Conservation (phyloP, 225 moss, liverwort and hornwort genomes). For the Marchantia polymorpha region DNA sequence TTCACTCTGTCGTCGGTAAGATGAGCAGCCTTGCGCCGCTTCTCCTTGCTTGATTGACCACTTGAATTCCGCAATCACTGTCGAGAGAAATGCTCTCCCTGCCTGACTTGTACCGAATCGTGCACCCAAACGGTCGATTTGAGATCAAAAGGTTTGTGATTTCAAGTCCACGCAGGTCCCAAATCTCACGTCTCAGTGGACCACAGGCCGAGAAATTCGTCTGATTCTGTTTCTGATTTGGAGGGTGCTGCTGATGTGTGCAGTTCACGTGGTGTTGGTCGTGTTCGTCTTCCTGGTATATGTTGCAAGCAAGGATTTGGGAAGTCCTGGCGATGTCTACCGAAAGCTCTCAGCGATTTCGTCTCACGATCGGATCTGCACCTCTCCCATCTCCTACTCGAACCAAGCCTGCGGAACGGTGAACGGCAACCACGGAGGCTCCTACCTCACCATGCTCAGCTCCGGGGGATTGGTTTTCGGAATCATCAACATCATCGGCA, state of each 20-base stretch:
- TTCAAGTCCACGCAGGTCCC: too few species aligned
- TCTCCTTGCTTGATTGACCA: too few species aligned
- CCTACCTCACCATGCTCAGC: slow-evolving; percentile 95
- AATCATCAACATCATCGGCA: slow-evolving; percentile 93
- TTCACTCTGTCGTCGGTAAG: slow-evolving; percentile 71
- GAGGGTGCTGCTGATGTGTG: not conserved
- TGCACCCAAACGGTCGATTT: too few species aligned
- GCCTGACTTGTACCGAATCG: too few species aligned
- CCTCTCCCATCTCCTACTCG: slow-evolving; percentile 45
- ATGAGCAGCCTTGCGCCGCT: not conserved
- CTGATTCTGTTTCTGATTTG: too few species aligned
- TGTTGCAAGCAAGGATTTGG: slow-evolving; percentile 55
- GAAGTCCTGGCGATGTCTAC: slow-evolving; percentile 71
- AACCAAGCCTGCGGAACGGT: slow-evolving; percentile 77
- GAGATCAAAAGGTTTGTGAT: too few species aligned
- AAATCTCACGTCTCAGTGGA: too few species aligned
- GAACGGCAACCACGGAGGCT: slow-evolving; percentile 68
- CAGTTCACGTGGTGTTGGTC: slow-evolving; percentile 86
- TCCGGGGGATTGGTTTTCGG: slow-evolving; percentile 85
- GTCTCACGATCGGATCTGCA: slow-evolving; percentile 36
- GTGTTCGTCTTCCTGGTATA: slow-evolving; percentile 89
- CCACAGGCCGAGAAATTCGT: too few species aligned
- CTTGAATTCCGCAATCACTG: too few species aligned
- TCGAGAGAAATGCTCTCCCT: too few species aligned
- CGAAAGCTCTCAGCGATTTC: slow-evolving; percentile 35